Conservation (phyloP, 1,284 basidiomycete genomes). For the Flammula alnicola region DNA sequence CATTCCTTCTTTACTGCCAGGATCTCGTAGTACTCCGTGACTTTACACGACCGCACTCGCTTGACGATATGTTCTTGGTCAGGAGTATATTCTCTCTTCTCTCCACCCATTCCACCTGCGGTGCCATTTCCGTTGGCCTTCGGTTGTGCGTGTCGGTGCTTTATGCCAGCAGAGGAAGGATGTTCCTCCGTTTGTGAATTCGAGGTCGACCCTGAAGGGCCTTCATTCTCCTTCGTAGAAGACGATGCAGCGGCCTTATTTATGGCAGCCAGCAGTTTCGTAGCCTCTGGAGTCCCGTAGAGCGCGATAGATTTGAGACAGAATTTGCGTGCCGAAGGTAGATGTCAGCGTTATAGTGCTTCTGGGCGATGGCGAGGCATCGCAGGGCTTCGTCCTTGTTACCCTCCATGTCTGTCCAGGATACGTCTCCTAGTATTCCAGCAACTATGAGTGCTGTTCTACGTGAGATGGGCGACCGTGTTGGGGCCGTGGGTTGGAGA, state of each 20-base stretch:
- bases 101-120: slow-evolving; percentile 57
- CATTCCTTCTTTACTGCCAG: slow-evolving; percentile 84
- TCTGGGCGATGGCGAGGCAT: slow-evolving; percentile 79
- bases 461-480: background rate
- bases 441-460: slow-evolving; percentile 2
- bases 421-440: no score
- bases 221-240: slow-evolving; percentile 16
- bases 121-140: slow-evolving; percentile 47
- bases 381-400: slow-evolving; percentile 89
- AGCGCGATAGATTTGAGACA: slow-evolving; percentile 88
- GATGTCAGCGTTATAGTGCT: slow-evolving; percentile 71
- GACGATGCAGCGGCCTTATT: slow-evolving; percentile 52
- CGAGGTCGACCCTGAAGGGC: slow-evolving; percentile 45
- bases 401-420: no score
- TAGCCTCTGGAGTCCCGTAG: slow-evolving; percentile 82
- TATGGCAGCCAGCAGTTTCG: slow-evolving; percentile 68
- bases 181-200: slow-evolving; percentile 61
- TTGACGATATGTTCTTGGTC: slow-evolving; percentile 90
- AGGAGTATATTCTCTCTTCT: slow-evolving; percentile 85
- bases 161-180: slow-evolving; percentile 68
- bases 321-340: slow-evolving; percentile 85
- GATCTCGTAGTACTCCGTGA: slow-evolving; percentile 95
- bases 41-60: slow-evolving; percentile 84
- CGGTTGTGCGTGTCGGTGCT: slow-evolving; percentile 53
- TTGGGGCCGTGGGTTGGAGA: slow-evolving; percentile 12